These are phyloP conservation scores for Monosporascus sp. DNA, from an alignment of 2,329 filamentous ascomycete species.

Conservation along the genomic window DNA sequence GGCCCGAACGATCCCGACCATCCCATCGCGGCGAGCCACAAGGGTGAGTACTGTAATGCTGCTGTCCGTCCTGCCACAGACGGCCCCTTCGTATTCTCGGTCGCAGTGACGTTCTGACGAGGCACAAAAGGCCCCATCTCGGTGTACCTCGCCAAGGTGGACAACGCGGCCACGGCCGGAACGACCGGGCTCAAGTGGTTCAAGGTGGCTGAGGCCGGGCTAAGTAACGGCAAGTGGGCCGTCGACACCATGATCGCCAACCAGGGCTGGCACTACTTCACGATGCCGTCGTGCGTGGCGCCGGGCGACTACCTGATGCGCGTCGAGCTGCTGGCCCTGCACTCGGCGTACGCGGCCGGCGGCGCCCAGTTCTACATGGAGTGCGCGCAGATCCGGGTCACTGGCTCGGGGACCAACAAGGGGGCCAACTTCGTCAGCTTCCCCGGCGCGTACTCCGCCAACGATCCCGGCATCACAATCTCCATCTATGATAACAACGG, in stretches of 20 bases:
- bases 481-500: constrained; percentile 28
- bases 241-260: constrained; percentile 44
- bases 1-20: constrained; percentile 37
- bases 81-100: constrained; percentile 1
- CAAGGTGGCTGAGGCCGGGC: constrained; percentile 41
- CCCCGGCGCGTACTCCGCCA: constrained; percentile 29
- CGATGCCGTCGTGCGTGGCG: constrained; percentile 32
- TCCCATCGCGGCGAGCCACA: constrained; percentile 42
- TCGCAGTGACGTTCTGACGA: background rate
- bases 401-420: constrained; percentile 25
- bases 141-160: constrained; percentile 43
- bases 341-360: constrained; percentile 27
- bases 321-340: constrained; percentile 34
- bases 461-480: constrained; percentile 28
- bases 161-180: constrained; percentile 36
- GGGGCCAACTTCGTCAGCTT: constrained; percentile 26
- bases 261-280: constrained; percentile 37
- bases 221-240: constrained; percentile 35
- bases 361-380: constrained; percentile 34
- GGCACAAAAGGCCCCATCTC: constrained; percentile 35
- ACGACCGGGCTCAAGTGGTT: constrained; percentile 39
- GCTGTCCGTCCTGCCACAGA: constrained; percentile 3
- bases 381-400: constrained; percentile 30
- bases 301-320: constrained; percentile 37
- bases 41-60: constrained; percentile 26